phyloP scores from a whole-genome alignment of 2,329 filamentous ascomycete species.

The Claviceps sorghi region DNA sequence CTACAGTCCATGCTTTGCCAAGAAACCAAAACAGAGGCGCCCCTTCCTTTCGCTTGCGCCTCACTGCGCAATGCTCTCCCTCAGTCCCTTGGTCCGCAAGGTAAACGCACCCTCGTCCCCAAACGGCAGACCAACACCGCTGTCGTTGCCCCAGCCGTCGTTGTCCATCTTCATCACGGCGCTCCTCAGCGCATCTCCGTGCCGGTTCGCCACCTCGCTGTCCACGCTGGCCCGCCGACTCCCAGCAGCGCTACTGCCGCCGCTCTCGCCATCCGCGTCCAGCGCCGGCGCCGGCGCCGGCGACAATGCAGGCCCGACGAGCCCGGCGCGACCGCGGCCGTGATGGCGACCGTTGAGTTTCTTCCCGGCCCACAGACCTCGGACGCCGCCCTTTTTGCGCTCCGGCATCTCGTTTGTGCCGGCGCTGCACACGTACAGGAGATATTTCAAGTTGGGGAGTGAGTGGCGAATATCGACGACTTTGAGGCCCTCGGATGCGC shows the following conservation, averaged over 20 bases:
- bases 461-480: constrained; percentile 87
- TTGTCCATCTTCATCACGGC: constrained; percentile 16
- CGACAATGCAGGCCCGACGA: constrained; percentile 3
- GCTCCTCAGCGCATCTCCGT: constrained; percentile 23
- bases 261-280: constrained; percentile 21
- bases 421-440: constrained; percentile 78
- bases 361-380: constrained; percentile 40
- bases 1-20: too few relatives aligned
- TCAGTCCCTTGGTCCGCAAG: constrained; percentile 40
- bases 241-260: constrained; percentile 18
- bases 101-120: constrained; percentile 31
- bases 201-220: constrained; percentile 25
- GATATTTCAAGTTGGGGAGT: constrained; percentile 81
- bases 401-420: constrained; percentile 51
- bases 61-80: constrained; percentile 26
- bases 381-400: constrained; percentile 45
- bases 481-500: constrained; percentile 52
- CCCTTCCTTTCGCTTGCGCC: neutral
- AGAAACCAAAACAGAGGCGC: too few relatives aligned
- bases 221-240: constrained; percentile 30
- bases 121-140: constrained; percentile 28
- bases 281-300: neutral
- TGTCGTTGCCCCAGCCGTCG: constrained; percentile 7
- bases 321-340: constrained; percentile 14
- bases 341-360: constrained; percentile 22